These are phyloP conservation scores for Melanogaster broomeanus DNA, from an alignment of 768 basidiomycete species.

Conservation along the genomic window DNA sequence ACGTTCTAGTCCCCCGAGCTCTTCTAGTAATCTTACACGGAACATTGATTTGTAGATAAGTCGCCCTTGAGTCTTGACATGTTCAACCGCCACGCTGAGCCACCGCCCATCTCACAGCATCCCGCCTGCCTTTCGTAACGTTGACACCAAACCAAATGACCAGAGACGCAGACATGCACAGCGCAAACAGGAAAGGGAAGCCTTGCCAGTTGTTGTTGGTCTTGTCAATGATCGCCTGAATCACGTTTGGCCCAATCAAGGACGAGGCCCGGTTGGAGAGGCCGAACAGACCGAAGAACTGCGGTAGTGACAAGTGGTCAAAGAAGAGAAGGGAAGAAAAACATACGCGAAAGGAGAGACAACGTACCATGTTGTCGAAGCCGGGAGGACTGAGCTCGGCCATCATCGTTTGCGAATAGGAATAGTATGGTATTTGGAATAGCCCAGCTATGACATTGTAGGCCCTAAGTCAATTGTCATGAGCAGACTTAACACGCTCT, in stretches of 20 bases:
- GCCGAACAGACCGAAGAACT: constrained; percentile 89
- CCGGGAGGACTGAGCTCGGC: constrained; percentile 86
- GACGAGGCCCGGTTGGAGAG: constrained; percentile 84
- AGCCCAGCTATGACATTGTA: constrained; percentile 81
- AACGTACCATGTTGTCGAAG: constrained; percentile 73
- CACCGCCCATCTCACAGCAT: constrained; percentile 61
- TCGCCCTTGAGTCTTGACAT: neutral
- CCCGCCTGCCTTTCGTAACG: constrained; percentile 58
- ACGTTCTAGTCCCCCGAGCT: neutral
- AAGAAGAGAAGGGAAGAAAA: neutral
- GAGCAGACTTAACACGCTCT: neutral
- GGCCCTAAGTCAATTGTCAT: constrained; percentile 45
- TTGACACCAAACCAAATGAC: constrained; percentile 80
- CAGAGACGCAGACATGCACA: constrained; percentile 64
- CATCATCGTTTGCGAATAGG: constrained; percentile 87
- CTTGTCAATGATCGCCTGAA: constrained; percentile 77
- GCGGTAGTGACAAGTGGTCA: neutral
- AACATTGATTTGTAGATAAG: too few species aligned
- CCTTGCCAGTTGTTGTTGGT: constrained; percentile 79
- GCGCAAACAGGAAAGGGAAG: constrained; percentile 80
- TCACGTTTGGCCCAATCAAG: constrained; percentile 85
- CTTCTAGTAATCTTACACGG: neutral
- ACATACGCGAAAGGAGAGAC: neutral
- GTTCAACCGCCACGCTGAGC: constrained; percentile 19
- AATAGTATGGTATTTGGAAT: constrained; percentile 87